Conservation (phyloP, 352 stramenopile species). For the Pythium grandisporangium region DNA sequence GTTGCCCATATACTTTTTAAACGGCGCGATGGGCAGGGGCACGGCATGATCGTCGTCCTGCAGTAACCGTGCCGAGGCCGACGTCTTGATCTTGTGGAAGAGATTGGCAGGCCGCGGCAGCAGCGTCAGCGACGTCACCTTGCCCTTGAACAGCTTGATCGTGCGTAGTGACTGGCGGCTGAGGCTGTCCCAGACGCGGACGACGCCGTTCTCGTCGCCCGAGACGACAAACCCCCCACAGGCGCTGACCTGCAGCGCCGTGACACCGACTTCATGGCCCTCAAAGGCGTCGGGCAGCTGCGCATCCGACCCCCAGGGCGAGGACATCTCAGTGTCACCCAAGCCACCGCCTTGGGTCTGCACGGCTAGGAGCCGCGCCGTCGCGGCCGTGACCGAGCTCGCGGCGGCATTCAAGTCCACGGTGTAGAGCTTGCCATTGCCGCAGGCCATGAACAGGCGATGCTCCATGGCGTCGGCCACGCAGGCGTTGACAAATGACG, state of each 20-base stretch:
- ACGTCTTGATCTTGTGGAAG: slow-evolving; percentile 47
- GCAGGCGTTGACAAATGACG: slow-evolving; percentile 58
- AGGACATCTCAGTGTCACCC: slow-evolving; percentile 1
- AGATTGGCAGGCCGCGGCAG: slow-evolving; percentile 37
- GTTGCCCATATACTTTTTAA: slow-evolving; percentile 68
- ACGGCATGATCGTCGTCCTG: too few species aligned
- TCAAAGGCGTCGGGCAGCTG: slow-evolving; percentile 48
- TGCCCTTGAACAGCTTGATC: slow-evolving; percentile 60
- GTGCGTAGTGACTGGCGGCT: slow-evolving; percentile 57
- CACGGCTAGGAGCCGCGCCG: slow-evolving; percentile 33
- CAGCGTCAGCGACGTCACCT: slow-evolving; percentile 41
- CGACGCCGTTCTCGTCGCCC: slow-evolving; percentile 41
- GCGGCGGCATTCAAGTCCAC: slow-evolving; percentile 61
- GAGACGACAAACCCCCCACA: slow-evolving; percentile 54
- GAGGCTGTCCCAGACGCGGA: slow-evolving; percentile 59
- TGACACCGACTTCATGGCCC: slow-evolving; percentile 53
- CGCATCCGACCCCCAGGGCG: slow-evolving; percentile 30
- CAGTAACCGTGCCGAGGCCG: slow-evolving; percentile 16
- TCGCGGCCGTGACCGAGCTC: slow-evolving; percentile 34
- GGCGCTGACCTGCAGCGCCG: slow-evolving; percentile 38
- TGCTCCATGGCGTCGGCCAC: slow-evolving; percentile 53
- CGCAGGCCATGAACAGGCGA: slow-evolving; percentile 59
- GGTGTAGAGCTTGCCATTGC: slow-evolving; percentile 61
- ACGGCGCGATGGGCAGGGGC: slow-evolving; percentile 46
- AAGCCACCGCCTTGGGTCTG: too few species aligned